Evolutionary conservation across 768 basidiomycete species (phyloP).

Genomic region (Hygrocybe punicea): DNA sequence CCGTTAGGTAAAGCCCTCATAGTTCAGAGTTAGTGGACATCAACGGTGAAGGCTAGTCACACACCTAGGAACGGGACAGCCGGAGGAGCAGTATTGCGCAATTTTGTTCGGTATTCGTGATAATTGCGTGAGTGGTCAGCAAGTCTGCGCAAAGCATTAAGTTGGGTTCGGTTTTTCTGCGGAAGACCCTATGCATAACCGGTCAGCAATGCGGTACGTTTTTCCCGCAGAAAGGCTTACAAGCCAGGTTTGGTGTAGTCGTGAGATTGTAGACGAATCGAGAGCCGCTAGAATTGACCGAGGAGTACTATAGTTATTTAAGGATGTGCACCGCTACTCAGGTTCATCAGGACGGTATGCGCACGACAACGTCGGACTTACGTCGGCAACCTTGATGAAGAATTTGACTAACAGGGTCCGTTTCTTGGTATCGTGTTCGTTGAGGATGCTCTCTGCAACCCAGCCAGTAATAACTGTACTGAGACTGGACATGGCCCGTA

Average conservation of each 20-base stretch:
- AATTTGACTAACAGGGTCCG: constrained; percentile 77
- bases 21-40: constrained; percentile 9
- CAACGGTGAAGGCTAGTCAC: constrained; percentile 13
- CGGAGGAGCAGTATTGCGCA: constrained; percentile 86
- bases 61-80: constrained; percentile 93
- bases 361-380: constrained; percentile 38
- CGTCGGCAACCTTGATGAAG: constrained; percentile 91
- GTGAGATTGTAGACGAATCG: constrained; percentile 91
- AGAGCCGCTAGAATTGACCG: constrained; percentile 91
- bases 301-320: constrained; percentile 90
- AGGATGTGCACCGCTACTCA: constrained; percentile 69
- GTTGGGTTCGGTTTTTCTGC: constrained; percentile 75
- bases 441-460: constrained; percentile 92
- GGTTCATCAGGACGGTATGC: neutral
- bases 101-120: constrained; percentile 81
- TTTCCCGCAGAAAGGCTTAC: constrained; percentile 46
- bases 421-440: constrained; percentile 86
- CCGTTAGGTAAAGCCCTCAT: constrained; percentile 80
- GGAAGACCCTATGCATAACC: constrained; percentile 61
- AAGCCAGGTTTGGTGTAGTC: constrained; percentile 90
- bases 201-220: neutral
- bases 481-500: constrained; percentile 80
- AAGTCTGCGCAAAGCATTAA: constrained; percentile 77
- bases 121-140: constrained; percentile 91
- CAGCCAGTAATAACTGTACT: constrained; percentile 94